A percentile compares a stretch with the other conserved stretches of the same genome.
phyloP scores from a whole-genome alignment of 441 rosid species.

The Erodium texanum region DNA sequence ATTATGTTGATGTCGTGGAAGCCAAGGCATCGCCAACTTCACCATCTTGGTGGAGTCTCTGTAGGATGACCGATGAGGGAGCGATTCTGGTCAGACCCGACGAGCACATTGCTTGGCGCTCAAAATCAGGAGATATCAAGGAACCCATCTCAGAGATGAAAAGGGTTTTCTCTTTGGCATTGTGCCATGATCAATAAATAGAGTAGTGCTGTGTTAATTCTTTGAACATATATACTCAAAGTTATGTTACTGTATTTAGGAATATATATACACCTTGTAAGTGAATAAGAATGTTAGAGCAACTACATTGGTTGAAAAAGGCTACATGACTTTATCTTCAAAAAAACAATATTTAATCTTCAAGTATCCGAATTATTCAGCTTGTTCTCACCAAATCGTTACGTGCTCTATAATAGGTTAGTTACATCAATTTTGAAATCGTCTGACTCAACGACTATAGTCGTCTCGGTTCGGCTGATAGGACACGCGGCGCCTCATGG shows the following conservation, averaged over 20 bases:
- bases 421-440: too few species aligned
- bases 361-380: too few species aligned
- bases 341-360: too few species aligned
- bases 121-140: conserved; percentile 30
- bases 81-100: conserved; percentile 75
- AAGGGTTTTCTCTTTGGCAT: conserved; percentile 39
- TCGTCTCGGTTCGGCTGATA: too few species aligned
- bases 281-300: too few species aligned
- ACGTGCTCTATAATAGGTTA: too few species aligned
- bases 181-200: conserved; percentile 27
- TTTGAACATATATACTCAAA: not conserved
- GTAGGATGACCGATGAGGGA: conserved; percentile 59
- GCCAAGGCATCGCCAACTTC: conserved; percentile 30
- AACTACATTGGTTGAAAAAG: too few species aligned
- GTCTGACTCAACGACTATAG: too few species aligned
- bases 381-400: too few species aligned
- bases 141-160: conserved; percentile 44
- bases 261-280: too few species aligned
- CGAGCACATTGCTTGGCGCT: conserved; percentile 75
- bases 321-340: too few species aligned
- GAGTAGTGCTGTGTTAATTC: not conserved
- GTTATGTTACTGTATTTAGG: not conserved
- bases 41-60: conserved; percentile 68
- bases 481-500: too few species aligned
- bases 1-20: conserved; percentile 48